Conservation (phyloP, 306 rosid species). For the Trichosanthes truncata region DNA sequence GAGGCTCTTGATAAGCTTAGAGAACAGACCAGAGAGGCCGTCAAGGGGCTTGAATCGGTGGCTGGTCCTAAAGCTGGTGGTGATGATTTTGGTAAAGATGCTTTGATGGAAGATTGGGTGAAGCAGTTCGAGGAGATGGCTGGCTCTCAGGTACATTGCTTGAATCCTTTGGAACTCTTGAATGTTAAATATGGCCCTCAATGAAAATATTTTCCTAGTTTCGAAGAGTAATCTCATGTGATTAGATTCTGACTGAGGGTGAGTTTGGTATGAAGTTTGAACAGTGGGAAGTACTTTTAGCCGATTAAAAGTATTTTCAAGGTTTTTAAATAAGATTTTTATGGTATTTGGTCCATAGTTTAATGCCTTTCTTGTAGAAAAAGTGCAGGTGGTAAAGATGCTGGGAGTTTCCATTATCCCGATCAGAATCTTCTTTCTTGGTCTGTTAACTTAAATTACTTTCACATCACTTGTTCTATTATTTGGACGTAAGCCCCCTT, state of each 20-base stretch:
- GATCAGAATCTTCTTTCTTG: neutral
- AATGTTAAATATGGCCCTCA: neutral
- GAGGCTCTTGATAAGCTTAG: slow-evolving; percentile 78
- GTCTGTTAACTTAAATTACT: neutral
- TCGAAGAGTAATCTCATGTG: neutral
- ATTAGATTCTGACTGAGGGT: neutral
- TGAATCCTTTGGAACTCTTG: neutral
- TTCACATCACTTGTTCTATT: neutral
- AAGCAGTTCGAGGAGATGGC: slow-evolving; percentile 85
- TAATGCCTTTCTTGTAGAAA: neutral
- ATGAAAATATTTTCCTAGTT: neutral
- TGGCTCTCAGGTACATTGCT: slow-evolving; percentile 54
- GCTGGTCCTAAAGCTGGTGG: slow-evolving; percentile 23
- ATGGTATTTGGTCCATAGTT: neutral
- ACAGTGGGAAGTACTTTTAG: neutral
- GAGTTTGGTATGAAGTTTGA: neutral
- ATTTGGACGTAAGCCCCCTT: neutral
- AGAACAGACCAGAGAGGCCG: slow-evolving; percentile 74
- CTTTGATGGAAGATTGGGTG: slow-evolving; percentile 82
- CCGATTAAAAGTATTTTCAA: neutral
- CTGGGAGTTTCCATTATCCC: neutral
- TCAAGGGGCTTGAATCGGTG: slow-evolving; percentile 58
- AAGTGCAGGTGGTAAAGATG: neutral
- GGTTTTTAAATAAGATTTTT: neutral
- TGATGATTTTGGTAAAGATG: slow-evolving; percentile 53